Conservation (phyloP, 2,329 filamentous ascomycete species). For the Acarospora socialis region DNA sequence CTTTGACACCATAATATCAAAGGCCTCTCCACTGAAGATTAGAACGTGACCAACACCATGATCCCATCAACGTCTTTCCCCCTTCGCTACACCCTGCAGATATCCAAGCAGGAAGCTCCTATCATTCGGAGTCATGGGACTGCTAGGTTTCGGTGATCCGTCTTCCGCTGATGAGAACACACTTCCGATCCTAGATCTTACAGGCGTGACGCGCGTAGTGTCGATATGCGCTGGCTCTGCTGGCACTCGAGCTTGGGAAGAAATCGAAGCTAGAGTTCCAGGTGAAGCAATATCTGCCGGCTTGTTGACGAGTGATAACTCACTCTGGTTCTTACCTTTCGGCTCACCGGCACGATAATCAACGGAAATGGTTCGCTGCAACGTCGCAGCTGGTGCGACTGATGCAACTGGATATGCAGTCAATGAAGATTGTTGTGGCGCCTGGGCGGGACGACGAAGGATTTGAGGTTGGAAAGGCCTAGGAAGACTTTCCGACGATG, state of each 20-base stretch:
- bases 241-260: neutral
- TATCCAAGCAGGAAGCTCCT: constrained; percentile 65
- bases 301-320: constrained; percentile 51
- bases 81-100: constrained; percentile 43
- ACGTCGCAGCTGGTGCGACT: constrained; percentile 9
- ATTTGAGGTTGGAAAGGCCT: constrained; percentile 41
- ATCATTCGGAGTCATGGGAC: constrained; percentile 45
- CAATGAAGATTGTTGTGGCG: constrained; percentile 13
- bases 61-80: constrained; percentile 19
- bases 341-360: constrained; percentile 29
- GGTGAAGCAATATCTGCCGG: constrained; percentile 18
- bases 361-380: constrained; percentile 16
- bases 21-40: too few species aligned
- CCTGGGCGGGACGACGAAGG: constrained; percentile 34
- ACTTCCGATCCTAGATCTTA: constrained; percentile 2
- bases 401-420: constrained; percentile 4
- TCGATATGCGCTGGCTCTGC: neutral
- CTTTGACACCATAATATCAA: too few species aligned
- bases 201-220: neutral
- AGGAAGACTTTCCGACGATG: constrained; percentile 15
- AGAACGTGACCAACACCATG: neutral
- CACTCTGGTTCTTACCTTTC: constrained; percentile 31
- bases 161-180: constrained; percentile 13
- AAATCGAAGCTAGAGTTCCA: constrained; percentile 10
- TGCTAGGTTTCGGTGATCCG: constrained; percentile 8